These are phyloP conservation scores for Skeletonema potamos DNA, from an alignment of 108 stramenopile genomes.

Conservation along the genomic window DNA sequence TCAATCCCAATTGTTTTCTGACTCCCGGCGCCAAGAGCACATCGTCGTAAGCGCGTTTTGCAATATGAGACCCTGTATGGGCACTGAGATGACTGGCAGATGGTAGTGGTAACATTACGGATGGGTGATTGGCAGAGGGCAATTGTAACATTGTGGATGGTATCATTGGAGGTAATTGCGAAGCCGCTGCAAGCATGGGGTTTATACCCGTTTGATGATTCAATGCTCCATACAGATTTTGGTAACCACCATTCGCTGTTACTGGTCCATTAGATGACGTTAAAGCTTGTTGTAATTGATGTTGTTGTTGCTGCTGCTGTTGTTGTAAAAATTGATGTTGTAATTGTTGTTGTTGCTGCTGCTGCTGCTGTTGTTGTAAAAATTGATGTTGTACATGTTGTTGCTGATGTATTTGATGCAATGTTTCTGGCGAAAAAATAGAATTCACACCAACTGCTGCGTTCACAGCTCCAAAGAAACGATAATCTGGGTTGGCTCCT, in stretches of 20 bases:
- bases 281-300: background rate
- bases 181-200: background rate
- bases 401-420: background rate
- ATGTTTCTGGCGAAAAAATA: background rate
- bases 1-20: background rate
- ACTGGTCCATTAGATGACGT: background rate
- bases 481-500: background rate
- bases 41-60: background rate
- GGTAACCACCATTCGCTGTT: background rate
- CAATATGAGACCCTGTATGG: background rate
- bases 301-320: no score
- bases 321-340: no score
- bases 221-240: background rate
- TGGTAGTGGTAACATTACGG: background rate
- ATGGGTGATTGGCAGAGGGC: no score
- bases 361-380: background rate
- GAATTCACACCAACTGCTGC: background rate
- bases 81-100: background rate
- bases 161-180: background rate
- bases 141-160: background rate
- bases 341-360: no score
- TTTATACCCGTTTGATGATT: background rate
- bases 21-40: background rate
- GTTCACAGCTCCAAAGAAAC: background rate
- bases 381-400: background rate